Base-by-base conservation (phyloP, 768 basidiomycete genomes). In the Russula sp. region DNA sequence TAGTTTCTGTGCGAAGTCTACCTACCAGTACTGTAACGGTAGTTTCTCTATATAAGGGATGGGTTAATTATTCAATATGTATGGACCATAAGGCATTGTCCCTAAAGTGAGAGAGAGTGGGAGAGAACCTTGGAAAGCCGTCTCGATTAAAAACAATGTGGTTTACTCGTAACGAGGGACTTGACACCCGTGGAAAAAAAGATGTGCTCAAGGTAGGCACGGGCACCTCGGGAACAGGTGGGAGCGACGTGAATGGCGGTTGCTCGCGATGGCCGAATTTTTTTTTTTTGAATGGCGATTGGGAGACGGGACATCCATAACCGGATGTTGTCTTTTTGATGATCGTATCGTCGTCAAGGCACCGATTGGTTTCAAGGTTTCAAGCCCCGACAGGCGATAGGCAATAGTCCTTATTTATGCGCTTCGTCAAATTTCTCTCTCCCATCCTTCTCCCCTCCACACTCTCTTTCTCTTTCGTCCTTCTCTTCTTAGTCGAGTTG, bases 401-500 rank as follows among this genome's bases (percentile, higher is more conserved):
- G n/a, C n/a, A n/a, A n/a, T n/a, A n/a, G n/a, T n/a, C 69, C 71
- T 71, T 69, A 70, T 68, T 60, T 60, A 60, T 67, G 57, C 59
- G 30, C 24, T 5, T 44, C n/a, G 7, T 1, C 26, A 53, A 53
- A 55, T 0, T 5, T 26, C 32, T 69, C 69, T 71, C 68, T 71
- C 67, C 66, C 69, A n/a, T n/a, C n/a, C n/a, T n/a, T 66, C 69
- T 24, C 24, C 10, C 30, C 30, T 28, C 7, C 30, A 1, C 71
- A 67, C 70, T 69, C 66, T 72, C 71, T 75, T 74, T 70, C 67
- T n/a, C 13, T 8, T n/a, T 20, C n/a, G 18, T n/a, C 74, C 72
- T 68, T 71, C 67, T 71, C 74, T 76, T 79, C 75, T 74, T 76
- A 73, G 82, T 84, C 84, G 84, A 84, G 82, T 87, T 81, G 87